Conservation (phyloP, 2,329 filamentous ascomycete species). For the Knoxdaviesia capensis region DNA sequence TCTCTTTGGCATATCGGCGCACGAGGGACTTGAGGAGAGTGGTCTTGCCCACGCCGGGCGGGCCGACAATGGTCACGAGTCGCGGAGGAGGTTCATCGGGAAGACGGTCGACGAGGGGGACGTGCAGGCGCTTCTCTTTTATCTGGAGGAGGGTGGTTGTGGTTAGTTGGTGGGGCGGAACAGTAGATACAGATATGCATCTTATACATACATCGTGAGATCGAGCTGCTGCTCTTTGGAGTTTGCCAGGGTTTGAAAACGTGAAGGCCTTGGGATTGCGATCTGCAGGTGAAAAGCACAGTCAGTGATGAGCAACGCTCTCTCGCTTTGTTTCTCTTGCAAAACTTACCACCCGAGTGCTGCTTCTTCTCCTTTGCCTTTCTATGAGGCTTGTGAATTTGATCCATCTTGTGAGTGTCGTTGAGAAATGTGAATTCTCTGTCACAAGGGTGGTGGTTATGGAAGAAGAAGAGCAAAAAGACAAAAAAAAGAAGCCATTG, state of each 20-base stretch:
- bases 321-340: background rate
- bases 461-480: background rate
- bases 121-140: slow-evolving; percentile 90
- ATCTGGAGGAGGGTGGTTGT: slow-evolving; percentile 29
- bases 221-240: slow-evolving; percentile 54
- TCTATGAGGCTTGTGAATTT: slow-evolving; percentile 70
- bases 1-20: slow-evolving; percentile 88
- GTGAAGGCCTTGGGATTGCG: slow-evolving; percentile 82
- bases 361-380: slow-evolving; percentile 74
- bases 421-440: too few relatives aligned
- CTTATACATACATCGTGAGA: slow-evolving; percentile 42
- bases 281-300: slow-evolving; percentile 23
- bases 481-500: background rate
- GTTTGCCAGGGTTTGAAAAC: slow-evolving; percentile 60
- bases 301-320: background rate
- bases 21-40: slow-evolving; percentile 90
- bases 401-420: slow-evolving; percentile 48
- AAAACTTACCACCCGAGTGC: slow-evolving; percentile 31
- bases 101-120: slow-evolving; percentile 85
- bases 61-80: slow-evolving; percentile 84
- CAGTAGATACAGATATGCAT: background rate
- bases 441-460: background rate
- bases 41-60: slow-evolving; percentile 87
- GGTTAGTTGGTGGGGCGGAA: slow-evolving; percentile 8
- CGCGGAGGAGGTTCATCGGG: slow-evolving; percentile 90